Conservation (phyloP, 176 grass and related monocot species). For the Phoenix roebelenii region DNA sequence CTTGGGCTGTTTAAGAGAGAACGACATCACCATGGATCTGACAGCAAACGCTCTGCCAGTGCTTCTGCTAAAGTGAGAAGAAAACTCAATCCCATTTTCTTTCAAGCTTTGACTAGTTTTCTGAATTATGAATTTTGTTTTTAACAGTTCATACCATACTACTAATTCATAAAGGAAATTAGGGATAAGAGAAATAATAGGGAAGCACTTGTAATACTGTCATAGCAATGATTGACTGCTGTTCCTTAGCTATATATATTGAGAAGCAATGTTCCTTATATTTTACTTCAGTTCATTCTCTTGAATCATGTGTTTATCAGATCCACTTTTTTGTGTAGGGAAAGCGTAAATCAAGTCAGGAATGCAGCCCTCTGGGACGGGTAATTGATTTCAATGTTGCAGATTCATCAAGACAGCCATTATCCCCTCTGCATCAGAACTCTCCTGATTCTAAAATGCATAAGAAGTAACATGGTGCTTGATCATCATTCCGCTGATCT, state of each 20-base stretch:
- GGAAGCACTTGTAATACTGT: too few species aligned
- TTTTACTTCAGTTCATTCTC: too few species aligned
- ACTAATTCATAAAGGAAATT: too few species aligned
- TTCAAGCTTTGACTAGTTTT: too few species aligned
- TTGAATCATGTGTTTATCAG: too few species aligned
- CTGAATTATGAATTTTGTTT: too few species aligned
- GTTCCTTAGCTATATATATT: too few species aligned
- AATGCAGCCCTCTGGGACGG: slow-evolving; percentile 21
- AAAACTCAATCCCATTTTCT: too few species aligned
- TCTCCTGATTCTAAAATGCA: slow-evolving; percentile 53
- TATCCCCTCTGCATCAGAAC: slow-evolving; percentile 54
- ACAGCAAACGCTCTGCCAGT: slow-evolving; percentile 45
- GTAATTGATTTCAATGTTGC: slow-evolving; percentile 40
- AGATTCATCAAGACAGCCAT: slow-evolving; percentile 45
- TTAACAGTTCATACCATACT: too few species aligned
- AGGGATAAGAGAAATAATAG: too few species aligned
- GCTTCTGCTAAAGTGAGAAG: slow-evolving; percentile 49
- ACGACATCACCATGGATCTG: slow-evolving; percentile 32
- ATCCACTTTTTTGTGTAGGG: slow-evolving; percentile 24
- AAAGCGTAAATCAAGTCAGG: slow-evolving; percentile 69
- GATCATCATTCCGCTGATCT: slow-evolving; percentile 3
- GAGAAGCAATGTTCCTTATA: too few species aligned
- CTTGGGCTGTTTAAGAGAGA: slow-evolving; percentile 47
- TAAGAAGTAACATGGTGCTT: slow-evolving; percentile 41
- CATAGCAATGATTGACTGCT: too few species aligned